Base-by-base conservation (phyloP, 495 filamentous ascomycete species). In the Penicillium taxi region DNA sequence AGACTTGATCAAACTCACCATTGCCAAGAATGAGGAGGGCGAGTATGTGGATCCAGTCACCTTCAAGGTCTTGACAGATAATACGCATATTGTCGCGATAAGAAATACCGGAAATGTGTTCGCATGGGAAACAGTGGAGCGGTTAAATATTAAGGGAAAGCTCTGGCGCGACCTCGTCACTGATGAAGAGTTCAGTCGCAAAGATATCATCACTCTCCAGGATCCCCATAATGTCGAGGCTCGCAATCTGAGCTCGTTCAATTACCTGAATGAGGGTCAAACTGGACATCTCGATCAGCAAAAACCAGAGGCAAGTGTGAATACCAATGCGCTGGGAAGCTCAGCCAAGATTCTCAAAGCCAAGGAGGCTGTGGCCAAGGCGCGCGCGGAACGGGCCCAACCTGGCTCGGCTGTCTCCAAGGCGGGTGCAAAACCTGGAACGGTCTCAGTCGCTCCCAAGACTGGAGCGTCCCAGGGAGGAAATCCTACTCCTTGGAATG, bases 21-120 rank as follows among this genome's bases (percentile, higher is more conserved):
- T 96, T 53, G 75, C 82, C 35, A 90, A 93, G 61, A 99, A 96
- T 59, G 90, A 85, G 35, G 81, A 90, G 37, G 86, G 81, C 37
- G 93, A 98, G 48, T 85, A 86, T 47, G 84, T 95, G 44, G 91
- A 99, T 56, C 91, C 91, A 1, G 90, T 99, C 14, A 95, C 86
- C 3, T 96, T 82, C 70, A 99, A 99, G 63, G 81, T 91, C 8
- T 81, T 99, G 47, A 99, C 91, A 24, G 88, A 99, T 55, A 96
- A 96, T 57, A 95, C 93, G 6, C 91, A 99, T 56, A 83, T 99
- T 28, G 85, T 96, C 28, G 88, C 89, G 19, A 66, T 99, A 41
- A 70, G 80, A 31, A 86, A 84, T 48, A 84, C 86, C 24, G 87
- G 86, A 22, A 96, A 96, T 64, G 93, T 95, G 5, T 99, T 95